phyloP scores from a whole-genome alignment of 2,329 filamentous ascomycete species.

The Aureobasidium sp. region DNA sequence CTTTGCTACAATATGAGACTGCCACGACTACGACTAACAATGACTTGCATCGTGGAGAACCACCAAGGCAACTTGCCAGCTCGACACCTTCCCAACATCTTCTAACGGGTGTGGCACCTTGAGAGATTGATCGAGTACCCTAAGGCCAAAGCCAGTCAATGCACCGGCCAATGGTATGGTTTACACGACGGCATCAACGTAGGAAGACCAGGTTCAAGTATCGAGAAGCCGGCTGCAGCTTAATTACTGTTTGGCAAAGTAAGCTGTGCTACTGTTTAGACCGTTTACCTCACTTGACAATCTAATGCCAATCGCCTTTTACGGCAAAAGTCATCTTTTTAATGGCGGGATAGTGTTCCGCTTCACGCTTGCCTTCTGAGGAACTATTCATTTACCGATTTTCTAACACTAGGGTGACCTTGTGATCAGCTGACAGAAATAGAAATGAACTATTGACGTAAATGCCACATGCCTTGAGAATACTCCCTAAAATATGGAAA shows the following conservation, averaged over 20 bases:
- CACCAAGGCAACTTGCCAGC: constrained; percentile 6
- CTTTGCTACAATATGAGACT: not conserved
- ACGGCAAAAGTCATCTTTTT: not conserved
- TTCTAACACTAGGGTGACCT: not conserved
- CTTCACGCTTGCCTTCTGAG: not conserved
- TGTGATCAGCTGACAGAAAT: no score
- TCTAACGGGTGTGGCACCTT: constrained; percentile 13
- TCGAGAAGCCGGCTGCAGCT: not conserved
- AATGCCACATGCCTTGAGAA: no score
- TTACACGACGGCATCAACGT: constrained; percentile 18
- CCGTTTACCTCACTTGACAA: not conserved
- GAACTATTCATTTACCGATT: not conserved
- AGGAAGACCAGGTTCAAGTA: not conserved
- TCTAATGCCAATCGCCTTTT: not conserved
- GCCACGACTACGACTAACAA: not conserved
- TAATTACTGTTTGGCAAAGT: not conserved
- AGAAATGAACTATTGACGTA: no score
- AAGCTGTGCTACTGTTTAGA: not conserved
- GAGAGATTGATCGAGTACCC: no score
- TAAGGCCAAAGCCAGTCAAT: constrained; percentile 26
- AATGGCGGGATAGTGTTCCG: not conserved
- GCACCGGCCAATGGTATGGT: constrained; percentile 26
- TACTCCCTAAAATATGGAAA: no score
- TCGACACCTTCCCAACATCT: constrained; percentile 27
- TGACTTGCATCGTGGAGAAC: no score